phyloP scores from a whole-genome alignment of 306 rosid species.

The Prunus dulcis region DNA sequence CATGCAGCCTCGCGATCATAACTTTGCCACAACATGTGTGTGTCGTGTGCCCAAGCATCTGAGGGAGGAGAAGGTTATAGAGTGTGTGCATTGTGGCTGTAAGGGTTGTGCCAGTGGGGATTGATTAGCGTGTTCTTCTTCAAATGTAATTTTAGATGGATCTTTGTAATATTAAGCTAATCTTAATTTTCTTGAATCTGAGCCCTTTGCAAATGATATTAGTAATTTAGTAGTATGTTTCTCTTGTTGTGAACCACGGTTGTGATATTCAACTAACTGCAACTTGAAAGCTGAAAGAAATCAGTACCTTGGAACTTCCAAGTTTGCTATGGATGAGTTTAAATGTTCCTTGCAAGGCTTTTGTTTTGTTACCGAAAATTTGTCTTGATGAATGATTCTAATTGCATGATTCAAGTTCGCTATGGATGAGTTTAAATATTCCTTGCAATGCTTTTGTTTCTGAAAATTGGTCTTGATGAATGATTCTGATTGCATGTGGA shows the following conservation, averaged over 20 bases:
- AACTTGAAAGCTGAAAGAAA: neutral
- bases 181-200: neutral
- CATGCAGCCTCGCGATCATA: conserved; percentile 91
- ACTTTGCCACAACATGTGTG: conserved; percentile 83
- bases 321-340: neutral
- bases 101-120: conserved; percentile 94
- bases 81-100: conserved; percentile 90
- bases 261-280: neutral
- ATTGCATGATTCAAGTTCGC: neutral
- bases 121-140: conserved; percentile 27
- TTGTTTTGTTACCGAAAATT: neutral
- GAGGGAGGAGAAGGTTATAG: conserved; percentile 85
- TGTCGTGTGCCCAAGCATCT: conserved; percentile 89
- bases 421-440: neutral
- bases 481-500: neutral
- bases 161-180: neutral
- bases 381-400: neutral
- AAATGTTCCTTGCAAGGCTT: neutral
- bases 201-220: neutral
- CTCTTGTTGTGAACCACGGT: neutral
- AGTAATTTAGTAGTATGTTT: neutral
- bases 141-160: neutral
- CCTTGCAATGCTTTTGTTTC: neutral
- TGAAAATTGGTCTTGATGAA: neutral
- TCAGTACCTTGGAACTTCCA: neutral